phyloP scores from a whole-genome alignment of 257 asterid species.

The Solanum bulbocastanum region DNA sequence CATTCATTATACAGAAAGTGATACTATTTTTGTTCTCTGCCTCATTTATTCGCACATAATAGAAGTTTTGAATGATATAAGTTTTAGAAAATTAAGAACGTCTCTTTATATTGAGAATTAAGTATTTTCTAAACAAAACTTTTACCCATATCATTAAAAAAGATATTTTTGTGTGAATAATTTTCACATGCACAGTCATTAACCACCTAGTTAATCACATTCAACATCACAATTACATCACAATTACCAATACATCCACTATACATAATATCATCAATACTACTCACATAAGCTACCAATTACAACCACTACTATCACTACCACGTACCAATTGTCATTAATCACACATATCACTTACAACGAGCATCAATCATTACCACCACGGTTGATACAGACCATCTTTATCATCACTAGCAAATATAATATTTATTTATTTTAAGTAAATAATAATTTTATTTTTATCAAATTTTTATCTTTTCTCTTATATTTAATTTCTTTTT shows the following conservation, averaged over 20 bases:
- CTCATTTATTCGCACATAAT: background rate
- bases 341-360: background rate
- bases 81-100: background rate
- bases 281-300: background rate
- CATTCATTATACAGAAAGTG: background rate
- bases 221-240: background rate
- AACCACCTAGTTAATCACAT: background rate
- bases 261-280: background rate
- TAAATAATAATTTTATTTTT: no score
- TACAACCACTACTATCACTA: background rate
- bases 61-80: no score
- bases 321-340: background rate
- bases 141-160: background rate
- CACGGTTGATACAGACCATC: background rate
- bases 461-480: no score
- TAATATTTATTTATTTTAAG: no score
- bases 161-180: background rate
- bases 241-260: background rate
- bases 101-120: background rate
- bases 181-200: background rate
- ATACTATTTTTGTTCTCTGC: background rate
- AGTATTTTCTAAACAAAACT: background rate
- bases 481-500: no score
- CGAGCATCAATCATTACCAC: background rate
- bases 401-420: background rate